Base-by-base conservation (phyloP, 805 yeast genomes). In the Ogataea paradorogensis region DNA sequence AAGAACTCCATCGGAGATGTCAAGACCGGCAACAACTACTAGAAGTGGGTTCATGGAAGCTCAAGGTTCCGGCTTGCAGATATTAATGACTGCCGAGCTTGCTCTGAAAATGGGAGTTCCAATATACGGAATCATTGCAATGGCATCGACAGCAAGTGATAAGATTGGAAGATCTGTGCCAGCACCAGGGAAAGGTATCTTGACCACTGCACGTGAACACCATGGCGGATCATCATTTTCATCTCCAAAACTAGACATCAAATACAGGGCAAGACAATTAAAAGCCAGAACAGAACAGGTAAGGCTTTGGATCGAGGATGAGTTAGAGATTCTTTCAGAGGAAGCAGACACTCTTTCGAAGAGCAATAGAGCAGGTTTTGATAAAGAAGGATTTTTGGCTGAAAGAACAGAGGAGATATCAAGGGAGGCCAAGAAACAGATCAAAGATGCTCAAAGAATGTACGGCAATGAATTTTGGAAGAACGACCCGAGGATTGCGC, bases 1-100 rank as follows among this genome's bases (percentile, higher is more conserved):
- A 51, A 87, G 99, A 74, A 87, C 97, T 37, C 98, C 99, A 53
- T 74, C 83, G 43, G 99, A 93, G 69, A 93, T 93, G 98, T 91
- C 98, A 20, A 85, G 99, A 71, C 99, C 99, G 42, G 78, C 97
- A 40, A 90, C 99, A 38, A 84, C 97, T 29, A 74, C 95, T 33
- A 86, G 99, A 77, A 76, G 83, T 55, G 99, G 99, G 56, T 93
- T 93, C 75, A 93, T 93, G 98, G 99, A 93, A 76, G 83, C 99
- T 28, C 99, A 93, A 71, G 99, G 99, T 76, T 80, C 98, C 38
- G 99, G 99, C 80, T 84, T 87, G 55, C 97, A 93, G 74, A 82
- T 93, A 50, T 78, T 93, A 50, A 93, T 93, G 99, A 78, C 81
- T 52, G 99, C 97, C 39, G 88, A 84, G 52, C 73, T 93, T 52